Conservation (phyloP, 2,329 filamentous ascomycete species). For the Neoarthrinium moseri region DNA sequence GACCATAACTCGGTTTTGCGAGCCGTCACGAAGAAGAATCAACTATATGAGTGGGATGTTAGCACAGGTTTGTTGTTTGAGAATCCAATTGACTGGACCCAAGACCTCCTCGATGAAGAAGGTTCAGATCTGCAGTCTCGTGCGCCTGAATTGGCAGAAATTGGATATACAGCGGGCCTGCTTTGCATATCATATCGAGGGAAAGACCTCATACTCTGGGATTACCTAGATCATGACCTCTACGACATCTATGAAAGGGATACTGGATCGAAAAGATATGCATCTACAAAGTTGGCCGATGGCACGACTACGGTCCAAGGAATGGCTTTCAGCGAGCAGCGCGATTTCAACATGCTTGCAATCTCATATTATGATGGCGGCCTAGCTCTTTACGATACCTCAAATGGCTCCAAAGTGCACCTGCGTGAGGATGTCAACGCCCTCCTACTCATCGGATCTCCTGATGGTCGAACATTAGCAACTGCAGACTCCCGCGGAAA, state of each 20-base stretch:
- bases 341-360: background rate
- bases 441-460: background rate
- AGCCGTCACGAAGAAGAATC: slow-evolving; percentile 15
- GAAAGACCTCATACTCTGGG: background rate
- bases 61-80: background rate
- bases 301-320: background rate
- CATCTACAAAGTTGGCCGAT: background rate
- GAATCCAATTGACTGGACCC: background rate
- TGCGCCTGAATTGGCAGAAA: background rate
- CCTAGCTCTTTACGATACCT: background rate
- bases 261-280: background rate
- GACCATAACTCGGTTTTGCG: slow-evolving; percentile 16
- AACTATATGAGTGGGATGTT: slow-evolving; percentile 17
- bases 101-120: background rate
- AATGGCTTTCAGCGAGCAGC: background rate
- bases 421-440: background rate
- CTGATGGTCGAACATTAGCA: background rate
- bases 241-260: background rate
- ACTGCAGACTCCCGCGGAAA: too few species aligned
- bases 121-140: background rate
- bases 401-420: background rate
- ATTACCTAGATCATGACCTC: background rate
- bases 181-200: background rate
- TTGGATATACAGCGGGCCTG: background rate
- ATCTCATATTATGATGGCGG: background rate